These are phyloP conservation scores for Albizia julibrissin DNA, from an alignment of 306 rosid species.

Conservation along the genomic window DNA sequence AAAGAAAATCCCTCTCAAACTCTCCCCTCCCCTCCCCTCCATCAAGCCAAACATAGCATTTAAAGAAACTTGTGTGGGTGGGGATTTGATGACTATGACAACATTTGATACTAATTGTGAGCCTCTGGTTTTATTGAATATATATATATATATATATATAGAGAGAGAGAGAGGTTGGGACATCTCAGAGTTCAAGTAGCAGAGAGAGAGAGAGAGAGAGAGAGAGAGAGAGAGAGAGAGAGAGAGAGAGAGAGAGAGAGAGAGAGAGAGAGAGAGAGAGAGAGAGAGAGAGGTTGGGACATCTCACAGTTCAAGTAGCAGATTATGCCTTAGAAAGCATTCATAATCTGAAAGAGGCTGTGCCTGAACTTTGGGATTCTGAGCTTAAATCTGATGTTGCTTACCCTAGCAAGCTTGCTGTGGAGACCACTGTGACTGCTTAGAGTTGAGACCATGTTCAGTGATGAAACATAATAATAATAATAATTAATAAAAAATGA, in stretches of 20 bases:
- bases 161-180: constrained; percentile 56
- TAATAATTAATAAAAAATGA: not conserved
- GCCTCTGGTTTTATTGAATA: not conserved
- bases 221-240: constrained; percentile 65
- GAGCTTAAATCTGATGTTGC: constrained; percentile 72
- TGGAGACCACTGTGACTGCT: constrained; percentile 90
- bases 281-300: constrained; percentile 77
- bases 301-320: constrained; percentile 81
- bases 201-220: constrained; percentile 68
- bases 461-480: constrained; percentile 18
- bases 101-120: constrained; percentile 8
- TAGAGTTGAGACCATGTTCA: constrained; percentile 25
- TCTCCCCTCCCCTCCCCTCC: too few species aligned
- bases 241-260: constrained; percentile 70
- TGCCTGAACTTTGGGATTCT: constrained; percentile 83
- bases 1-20: too few species aligned
- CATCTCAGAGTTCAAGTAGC: constrained; percentile 86
- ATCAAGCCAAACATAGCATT: too few species aligned
- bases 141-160: not conserved
- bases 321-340: constrained; percentile 95
- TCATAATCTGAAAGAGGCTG: constrained; percentile 88
- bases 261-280: constrained; percentile 56
- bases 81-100: not conserved
- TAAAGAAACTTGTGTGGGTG: not conserved
- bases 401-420: constrained; percentile 71